Base-by-base conservation (phyloP, 2,329 filamentous ascomycete genomes). In the Leptosphaerulina australis region DNA sequence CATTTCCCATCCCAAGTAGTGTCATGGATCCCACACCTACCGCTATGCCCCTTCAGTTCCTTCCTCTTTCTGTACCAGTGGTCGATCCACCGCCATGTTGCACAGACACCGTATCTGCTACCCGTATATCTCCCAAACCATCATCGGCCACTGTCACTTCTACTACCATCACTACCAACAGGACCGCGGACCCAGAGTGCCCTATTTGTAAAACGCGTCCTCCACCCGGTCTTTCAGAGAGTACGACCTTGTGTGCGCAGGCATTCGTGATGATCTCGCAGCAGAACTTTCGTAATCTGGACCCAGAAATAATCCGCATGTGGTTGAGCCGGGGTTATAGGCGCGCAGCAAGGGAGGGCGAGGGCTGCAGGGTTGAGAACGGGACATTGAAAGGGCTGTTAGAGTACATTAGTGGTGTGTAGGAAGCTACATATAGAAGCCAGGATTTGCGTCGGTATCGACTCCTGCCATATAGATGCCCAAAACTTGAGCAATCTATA, bases 321-420 rank as follows among this genome's bases (percentile, higher is more conserved):
- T 71, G 68, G 68, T 29, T 72, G 46, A 65, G 60, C 4, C 62
- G 67, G 48, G 69, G 69, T 5, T 60, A 66, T 40, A 25, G 68
- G 17, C 24, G 67, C 2, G 68, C 68, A 34, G 44, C 56, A 43
- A 51, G 60, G 15, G 53, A 60, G 31, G 67, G 68, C 0, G 68
- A 72, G 45, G 69, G 69, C 11, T 72, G 69, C 46, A 55, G 68
- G 15, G 68, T 72, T 3, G 69, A 72, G 46, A 70, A 72, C 56
- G 62, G 65, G 6, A 64, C 61, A 11, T 53, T 72, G 54, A 52
- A 69, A 53, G 41, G 64, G 8, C 53, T 72, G 57, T 53, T 72
- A 52, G 68, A 71, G 60, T 69, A 65, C 48, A 72, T 72, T 14
- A 71, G 69, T 59, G 65, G 67, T 10, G 22, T 64, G 17, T 64